Conservation (phyloP, 2,329 filamentous ascomycete species). For the Xylaria sp. region DNA sequence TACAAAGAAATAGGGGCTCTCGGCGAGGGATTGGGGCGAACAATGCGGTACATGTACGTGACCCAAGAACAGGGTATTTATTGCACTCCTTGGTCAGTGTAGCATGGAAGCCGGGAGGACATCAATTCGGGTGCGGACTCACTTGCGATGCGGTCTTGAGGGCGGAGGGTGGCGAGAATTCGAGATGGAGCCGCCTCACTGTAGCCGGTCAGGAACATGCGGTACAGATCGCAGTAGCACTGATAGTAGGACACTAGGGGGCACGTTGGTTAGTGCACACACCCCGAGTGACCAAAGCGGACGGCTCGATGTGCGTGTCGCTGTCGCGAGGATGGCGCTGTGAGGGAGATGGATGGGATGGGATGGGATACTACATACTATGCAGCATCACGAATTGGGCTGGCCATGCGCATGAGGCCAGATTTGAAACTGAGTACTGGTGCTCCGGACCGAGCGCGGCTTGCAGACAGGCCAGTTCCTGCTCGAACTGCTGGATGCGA, state of each 20-base stretch:
- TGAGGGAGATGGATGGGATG: too few relatives aligned
- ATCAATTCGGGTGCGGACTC: not conserved
- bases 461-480: conserved; percentile 41
- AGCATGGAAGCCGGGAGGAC: not conserved
- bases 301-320: not conserved
- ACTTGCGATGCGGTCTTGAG: conserved; percentile 46
- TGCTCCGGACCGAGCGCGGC: conserved; percentile 39
- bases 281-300: not conserved
- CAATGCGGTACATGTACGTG: too few relatives aligned
- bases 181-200: conserved; percentile 53
- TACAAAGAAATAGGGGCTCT: not conserved
- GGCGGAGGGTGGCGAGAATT: conserved; percentile 45
- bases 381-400: conserved; percentile 50
- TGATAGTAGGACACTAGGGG: conserved; percentile 54
- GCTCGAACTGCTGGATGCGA: conserved; percentile 45
- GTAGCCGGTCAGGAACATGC: conserved; percentile 56
- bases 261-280: not conserved
- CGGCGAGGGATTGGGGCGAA: too few relatives aligned
- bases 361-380: conserved; percentile 24
- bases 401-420: conserved; percentile 42
- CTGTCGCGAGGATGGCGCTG: not conserved
- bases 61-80: too few relatives aligned
- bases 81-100: too few relatives aligned
- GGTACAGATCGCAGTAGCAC: conserved; percentile 58
- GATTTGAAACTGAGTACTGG: conserved; percentile 44